Evolutionary conservation across 495 filamentous ascomycete genomes (phyloP).

Genomic region (Lentithecium fluviatile): DNA sequence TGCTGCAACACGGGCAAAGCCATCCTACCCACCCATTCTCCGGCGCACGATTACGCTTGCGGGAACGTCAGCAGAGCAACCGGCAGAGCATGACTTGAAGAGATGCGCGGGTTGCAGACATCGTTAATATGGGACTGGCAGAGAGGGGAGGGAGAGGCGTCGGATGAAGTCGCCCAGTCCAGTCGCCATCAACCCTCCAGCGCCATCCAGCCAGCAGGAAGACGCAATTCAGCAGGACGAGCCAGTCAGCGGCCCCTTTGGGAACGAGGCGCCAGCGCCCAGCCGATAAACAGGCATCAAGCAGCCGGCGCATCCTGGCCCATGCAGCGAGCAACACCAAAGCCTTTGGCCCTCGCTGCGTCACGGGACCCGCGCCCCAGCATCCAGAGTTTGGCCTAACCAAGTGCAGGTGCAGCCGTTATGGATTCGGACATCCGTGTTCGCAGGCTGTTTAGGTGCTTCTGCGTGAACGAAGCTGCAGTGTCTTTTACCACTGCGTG

Average conservation of each 20-base stretch:
- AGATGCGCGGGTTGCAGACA: conserved; percentile 25
- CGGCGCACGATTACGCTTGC: conserved; percentile 20
- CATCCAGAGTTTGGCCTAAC: too few species aligned
- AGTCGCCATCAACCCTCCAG: not conserved
- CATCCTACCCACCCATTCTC: conserved; percentile 30
- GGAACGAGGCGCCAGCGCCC: conserved; percentile 5
- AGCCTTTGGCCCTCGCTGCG: too few species aligned
- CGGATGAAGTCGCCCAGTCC: conserved; percentile 25
- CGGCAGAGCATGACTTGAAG: conserved; percentile 6
- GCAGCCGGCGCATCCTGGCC: conserved; percentile 4
- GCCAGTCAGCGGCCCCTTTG: conserved; percentile 5
- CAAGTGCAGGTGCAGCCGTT: too few species aligned
- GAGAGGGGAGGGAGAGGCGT: conserved; percentile 5
- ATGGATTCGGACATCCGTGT: too few species aligned
- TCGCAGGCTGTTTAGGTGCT: too few species aligned
- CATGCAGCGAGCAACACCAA: not conserved
- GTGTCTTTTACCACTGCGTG: too few species aligned
- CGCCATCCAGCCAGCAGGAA: conserved; percentile 15
- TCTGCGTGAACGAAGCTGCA: too few species aligned
- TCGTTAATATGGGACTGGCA: conserved; percentile 22
- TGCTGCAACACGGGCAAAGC: conserved; percentile 27
- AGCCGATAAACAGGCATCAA: conserved; percentile 15
- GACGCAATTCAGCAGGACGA: not conserved
- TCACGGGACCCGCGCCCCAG: too few species aligned
- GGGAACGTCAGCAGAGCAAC: conserved; percentile 22